Conservation (phyloP, 2,329 filamentous ascomycete species). For the Hypoxylon sp. region DNA sequence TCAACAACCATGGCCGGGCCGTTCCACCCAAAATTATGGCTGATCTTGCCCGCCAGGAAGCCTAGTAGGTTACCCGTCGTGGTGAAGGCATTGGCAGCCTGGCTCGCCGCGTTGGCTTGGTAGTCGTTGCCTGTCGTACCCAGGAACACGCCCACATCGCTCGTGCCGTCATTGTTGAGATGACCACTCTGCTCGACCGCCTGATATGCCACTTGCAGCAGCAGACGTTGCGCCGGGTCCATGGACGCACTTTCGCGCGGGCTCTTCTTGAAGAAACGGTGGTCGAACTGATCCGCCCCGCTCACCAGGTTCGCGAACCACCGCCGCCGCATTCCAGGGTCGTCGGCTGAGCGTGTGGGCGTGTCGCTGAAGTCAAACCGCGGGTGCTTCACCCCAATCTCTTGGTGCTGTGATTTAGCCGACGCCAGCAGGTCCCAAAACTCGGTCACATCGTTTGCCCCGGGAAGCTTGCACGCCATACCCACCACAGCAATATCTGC, state of each 20-base stretch:
- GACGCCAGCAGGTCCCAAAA: constrained; percentile 35
- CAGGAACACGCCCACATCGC: constrained; percentile 36
- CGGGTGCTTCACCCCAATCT: constrained; percentile 5
- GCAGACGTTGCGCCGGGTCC: constrained; percentile 47
- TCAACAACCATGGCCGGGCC: constrained; percentile 45
- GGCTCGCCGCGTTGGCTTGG: constrained; percentile 24
- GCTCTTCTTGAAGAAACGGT: constrained; percentile 41
- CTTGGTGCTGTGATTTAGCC: constrained; percentile 22
- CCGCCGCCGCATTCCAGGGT: constrained; percentile 6
- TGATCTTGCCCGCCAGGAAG: constrained; percentile 42
- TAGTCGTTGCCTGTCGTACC: constrained; percentile 26
- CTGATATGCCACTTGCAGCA: constrained; percentile 50
- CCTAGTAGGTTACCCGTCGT: constrained; percentile 39
- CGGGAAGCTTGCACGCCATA: constrained; percentile 48
- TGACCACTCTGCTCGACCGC: constrained; percentile 42
- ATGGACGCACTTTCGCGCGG: constrained; percentile 43
- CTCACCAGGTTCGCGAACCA: constrained; percentile 41
- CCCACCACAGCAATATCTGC: constrained; percentile 51
- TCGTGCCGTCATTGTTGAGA: constrained; percentile 38
- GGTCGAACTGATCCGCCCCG: constrained; percentile 34
- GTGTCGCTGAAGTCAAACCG: constrained; percentile 14
- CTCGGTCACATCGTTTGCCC: constrained; percentile 32
- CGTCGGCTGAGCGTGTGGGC: constrained; percentile 13
- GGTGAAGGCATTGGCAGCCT: constrained; percentile 35
- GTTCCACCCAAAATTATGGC: constrained; percentile 48